Evolutionary conservation across 148 eudicot species (phyloP).

Genomic region (Polygonum aviculare): DNA sequence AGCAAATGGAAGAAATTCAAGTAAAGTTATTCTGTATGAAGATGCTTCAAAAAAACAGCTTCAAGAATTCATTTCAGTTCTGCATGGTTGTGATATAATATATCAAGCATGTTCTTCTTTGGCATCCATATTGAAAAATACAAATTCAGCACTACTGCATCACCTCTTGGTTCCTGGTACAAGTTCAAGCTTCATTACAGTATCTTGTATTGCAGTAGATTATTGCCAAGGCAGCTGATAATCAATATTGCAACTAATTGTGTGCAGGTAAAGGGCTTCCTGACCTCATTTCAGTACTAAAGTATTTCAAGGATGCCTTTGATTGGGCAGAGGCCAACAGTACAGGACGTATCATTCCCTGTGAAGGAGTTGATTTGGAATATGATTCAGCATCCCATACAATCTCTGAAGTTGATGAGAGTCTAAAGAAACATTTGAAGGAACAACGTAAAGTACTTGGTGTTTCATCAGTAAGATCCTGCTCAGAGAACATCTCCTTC

Average conservation of each 20-base stretch:
- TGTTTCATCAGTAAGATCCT: constrained; percentile 55
- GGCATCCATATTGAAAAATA: constrained; percentile 48
- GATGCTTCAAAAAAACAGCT: constrained; percentile 89
- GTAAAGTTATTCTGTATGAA: constrained; percentile 79
- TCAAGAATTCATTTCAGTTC: constrained; percentile 79
- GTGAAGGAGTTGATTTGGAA: constrained; percentile 68
- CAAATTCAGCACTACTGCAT: constrained; percentile 50
- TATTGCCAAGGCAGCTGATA: constrained; percentile 10
- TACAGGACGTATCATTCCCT: constrained; percentile 89
- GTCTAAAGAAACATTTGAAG: constrained; percentile 56
- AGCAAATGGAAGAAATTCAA: constrained; percentile 87
- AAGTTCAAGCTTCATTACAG: neutral
- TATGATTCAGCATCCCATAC: constrained; percentile 66
- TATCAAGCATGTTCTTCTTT: constrained; percentile 64
- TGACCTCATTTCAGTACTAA: constrained; percentile 43
- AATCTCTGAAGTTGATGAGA: constrained; percentile 48
- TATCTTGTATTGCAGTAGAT: neutral
- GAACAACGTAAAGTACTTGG: constrained; percentile 67
- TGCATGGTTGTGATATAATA: constrained; percentile 88
- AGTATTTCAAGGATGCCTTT: constrained; percentile 77
- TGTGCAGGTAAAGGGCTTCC: constrained; percentile 76
- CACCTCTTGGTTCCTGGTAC: constrained; percentile 77
- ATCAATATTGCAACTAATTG: constrained; percentile 14
- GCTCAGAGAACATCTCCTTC: neutral
- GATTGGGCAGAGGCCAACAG: constrained; percentile 89